Evolutionary conservation across 148 eudicot species (phyloP).

Genomic region (Rhododendron kiyosumense): DNA sequence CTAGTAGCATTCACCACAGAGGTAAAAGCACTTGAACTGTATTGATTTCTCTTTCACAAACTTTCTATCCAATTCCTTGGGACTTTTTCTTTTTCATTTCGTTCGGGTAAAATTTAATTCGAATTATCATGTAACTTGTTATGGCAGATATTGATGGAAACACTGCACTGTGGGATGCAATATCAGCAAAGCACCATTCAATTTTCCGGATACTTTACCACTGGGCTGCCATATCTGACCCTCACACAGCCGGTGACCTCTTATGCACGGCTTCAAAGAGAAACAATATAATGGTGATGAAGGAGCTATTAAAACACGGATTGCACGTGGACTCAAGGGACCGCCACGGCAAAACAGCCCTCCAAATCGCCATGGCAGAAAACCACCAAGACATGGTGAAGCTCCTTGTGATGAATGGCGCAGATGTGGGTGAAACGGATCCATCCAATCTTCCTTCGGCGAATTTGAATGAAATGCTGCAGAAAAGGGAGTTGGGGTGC

Average conservation of each 20-base stretch:
- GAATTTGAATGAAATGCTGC: conserved; percentile 32
- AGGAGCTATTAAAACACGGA: conserved; percentile 36
- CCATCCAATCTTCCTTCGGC: conserved; percentile 4
- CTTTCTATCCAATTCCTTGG: neutral
- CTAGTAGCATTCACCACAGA: conserved; percentile 35
- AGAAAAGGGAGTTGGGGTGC: conserved; percentile 36
- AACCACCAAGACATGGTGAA: conserved; percentile 33
- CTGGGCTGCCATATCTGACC: conserved; percentile 41
- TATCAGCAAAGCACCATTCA: conserved; percentile 35
- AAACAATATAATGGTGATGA: conserved; percentile 28
- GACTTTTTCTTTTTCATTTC: neutral
- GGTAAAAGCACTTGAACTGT: conserved; percentile 15
- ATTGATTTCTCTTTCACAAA: neutral
- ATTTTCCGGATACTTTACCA: conserved; percentile 38
- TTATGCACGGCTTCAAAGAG: conserved; percentile 40
- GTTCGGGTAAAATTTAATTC: neutral
- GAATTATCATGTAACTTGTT: neutral
- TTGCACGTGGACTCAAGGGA: conserved; percentile 35
- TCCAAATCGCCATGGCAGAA: conserved; percentile 27
- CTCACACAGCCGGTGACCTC: conserved; percentile 38
- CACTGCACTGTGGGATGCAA: conserved; percentile 51
- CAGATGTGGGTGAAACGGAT: conserved; percentile 18
- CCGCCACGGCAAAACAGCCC: conserved; percentile 28
- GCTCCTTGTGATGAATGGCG: conserved; percentile 39
- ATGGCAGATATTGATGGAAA: conserved; percentile 36